These are phyloP conservation scores for Xylariales sp. DNA, from an alignment of 2,329 filamentous ascomycete genomes.

Conservation along the genomic window DNA sequence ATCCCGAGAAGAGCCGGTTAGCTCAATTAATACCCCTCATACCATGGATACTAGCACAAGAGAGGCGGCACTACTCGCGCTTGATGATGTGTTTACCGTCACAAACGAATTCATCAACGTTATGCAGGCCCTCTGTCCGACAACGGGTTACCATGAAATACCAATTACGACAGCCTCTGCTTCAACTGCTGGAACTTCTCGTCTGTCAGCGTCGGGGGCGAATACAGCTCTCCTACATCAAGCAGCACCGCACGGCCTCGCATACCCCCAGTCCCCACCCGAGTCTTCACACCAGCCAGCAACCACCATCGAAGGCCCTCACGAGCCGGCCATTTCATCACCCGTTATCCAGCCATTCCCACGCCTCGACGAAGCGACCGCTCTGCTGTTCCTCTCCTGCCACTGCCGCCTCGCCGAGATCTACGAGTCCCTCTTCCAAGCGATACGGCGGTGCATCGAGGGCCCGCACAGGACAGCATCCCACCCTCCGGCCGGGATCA, in stretches of 20 bases:
- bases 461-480: background rate
- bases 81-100: conserved; percentile 30
- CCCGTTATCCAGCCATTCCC: background rate
- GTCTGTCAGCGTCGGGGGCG: background rate
- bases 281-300: too few relatives aligned
- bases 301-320: background rate
- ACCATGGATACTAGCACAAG: background rate
- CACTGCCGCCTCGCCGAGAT: conserved; percentile 33
- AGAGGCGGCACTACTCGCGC: conserved; percentile 5
- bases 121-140: conserved; percentile 6
- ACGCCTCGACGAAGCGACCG: conserved; percentile 27
- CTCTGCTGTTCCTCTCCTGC: conserved; percentile 30
- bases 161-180: background rate
- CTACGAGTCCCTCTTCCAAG: conserved; percentile 31
- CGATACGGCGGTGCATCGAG: conserved; percentile 20
- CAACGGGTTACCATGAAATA: background rate
- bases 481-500: conserved; percentile 9
- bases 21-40: background rate
- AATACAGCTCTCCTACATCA: background rate
- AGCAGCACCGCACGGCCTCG: background rate
- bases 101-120: conserved; percentile 26
- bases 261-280: too few relatives aligned
- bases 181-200: background rate
- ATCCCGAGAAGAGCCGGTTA: background rate
- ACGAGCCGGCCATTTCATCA: background rate